These are phyloP conservation scores for Cyberlindnera americana DNA, from an alignment of 805 yeast species.

Conservation along the genomic window DNA sequence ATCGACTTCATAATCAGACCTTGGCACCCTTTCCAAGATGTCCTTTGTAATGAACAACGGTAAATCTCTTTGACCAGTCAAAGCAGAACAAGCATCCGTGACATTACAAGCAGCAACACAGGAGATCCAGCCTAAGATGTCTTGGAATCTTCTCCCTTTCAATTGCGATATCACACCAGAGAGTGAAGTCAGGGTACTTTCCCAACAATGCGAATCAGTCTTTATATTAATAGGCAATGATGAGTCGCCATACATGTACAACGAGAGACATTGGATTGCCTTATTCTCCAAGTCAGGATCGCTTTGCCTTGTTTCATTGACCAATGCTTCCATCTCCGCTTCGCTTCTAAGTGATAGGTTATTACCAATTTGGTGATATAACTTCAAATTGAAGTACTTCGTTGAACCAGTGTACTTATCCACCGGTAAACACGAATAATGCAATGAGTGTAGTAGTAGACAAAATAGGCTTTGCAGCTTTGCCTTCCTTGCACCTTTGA, in stretches of 20 bases:
- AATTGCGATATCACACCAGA: conserved; percentile 4
- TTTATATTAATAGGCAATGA: not conserved
- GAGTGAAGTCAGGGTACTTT: conserved; percentile 6
- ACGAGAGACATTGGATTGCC: conserved; percentile 6
- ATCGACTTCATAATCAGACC: conserved; percentile 17
- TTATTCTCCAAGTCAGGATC: conserved; percentile 6
- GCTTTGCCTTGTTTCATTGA: not conserved
- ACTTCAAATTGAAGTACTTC: not conserved
- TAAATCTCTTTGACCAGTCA: conserved; percentile 30
- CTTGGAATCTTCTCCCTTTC: conserved; percentile 8
- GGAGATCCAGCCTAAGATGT: conserved; percentile 15
- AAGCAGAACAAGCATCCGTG: conserved; percentile 31
- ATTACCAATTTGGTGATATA: conserved; percentile 1
- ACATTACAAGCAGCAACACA: conserved; percentile 33
- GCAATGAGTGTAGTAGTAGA: conserved; percentile 19
- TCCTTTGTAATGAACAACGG: conserved; percentile 41
- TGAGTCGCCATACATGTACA: conserved; percentile 15
- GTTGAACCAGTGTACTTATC: conserved; percentile 4
- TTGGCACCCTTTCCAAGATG: conserved; percentile 33
- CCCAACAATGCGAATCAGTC: conserved; percentile 1
- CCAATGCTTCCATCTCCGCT: not conserved
- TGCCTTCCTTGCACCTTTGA: conserved; percentile 8
- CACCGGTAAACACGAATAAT: conserved; percentile 10
- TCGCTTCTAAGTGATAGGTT: not conserved
- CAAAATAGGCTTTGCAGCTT: conserved; percentile 14